These are phyloP conservation scores for Lunasporangiospora selenospora DNA, from an alignment of 192 early-diverging fungal genomes.

Conservation along the genomic window DNA sequence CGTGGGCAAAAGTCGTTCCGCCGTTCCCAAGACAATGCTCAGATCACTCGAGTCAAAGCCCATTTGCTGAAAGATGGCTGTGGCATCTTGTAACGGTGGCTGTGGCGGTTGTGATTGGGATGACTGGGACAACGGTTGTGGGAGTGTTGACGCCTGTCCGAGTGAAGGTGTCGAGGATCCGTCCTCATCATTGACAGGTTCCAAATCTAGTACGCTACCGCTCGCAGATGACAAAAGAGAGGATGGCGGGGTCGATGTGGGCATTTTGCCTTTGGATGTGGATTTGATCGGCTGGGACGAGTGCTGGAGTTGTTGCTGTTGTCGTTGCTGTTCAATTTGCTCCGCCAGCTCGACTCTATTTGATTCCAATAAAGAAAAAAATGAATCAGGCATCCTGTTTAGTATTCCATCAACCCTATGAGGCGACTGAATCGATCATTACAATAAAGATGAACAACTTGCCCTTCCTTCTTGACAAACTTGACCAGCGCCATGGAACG, in stretches of 20 bases:
- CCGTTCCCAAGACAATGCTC: slow-evolving; percentile 53
- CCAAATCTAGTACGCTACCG: too few species aligned
- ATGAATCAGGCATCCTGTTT: neutral
- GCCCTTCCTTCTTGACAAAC: slow-evolving; percentile 48
- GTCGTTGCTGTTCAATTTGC: slow-evolving; percentile 9
- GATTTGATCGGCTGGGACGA: too few species aligned
- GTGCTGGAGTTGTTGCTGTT: neutral
- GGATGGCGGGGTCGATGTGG: too few species aligned
- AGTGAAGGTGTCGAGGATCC: too few species aligned
- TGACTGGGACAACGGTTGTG: neutral
- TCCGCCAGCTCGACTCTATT: slow-evolving; percentile 23
- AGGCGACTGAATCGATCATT: neutral
- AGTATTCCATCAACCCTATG: neutral
- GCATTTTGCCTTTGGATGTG: too few species aligned
- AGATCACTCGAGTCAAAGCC: slow-evolving; percentile 46
- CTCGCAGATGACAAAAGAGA: too few species aligned
- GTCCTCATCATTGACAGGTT: slow-evolving; percentile 4
- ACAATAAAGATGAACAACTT: neutral
- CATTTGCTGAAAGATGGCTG: slow-evolving; percentile 33
- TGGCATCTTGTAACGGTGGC: neutral
- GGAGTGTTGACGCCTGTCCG: too few species aligned
- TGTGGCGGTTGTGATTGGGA: too few species aligned
- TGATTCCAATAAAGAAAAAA: too few species aligned
- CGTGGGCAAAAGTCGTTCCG: slow-evolving; percentile 54
- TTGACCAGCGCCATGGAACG: slow-evolving; percentile 52